A percentile compares a stretch with the other conserved stretches of the same genome.
These are phyloP conservation scores for Pseudomonodictys pantanalensis DNA, from an alignment of 495 filamentous ascomycete species.

Conservation along the genomic window DNA sequence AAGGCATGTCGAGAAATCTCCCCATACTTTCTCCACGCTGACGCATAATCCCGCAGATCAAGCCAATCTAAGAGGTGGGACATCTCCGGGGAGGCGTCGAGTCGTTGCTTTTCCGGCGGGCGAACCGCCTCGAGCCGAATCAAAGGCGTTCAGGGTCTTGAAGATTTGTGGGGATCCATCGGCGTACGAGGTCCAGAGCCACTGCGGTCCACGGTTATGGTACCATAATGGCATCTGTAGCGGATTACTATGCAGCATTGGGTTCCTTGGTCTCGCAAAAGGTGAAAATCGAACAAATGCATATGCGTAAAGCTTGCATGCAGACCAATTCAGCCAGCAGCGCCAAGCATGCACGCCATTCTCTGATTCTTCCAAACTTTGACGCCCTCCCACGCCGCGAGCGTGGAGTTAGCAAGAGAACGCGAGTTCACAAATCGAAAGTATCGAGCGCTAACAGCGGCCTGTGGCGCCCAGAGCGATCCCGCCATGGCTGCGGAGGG, in stretches of 20 bases:
- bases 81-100: conserved; percentile 24
- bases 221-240: background rate
- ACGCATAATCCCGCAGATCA: conserved; percentile 34
- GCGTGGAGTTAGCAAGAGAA: too few species aligned
- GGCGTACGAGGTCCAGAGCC: conserved; percentile 13
- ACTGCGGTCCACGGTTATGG: background rate
- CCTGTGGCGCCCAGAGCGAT: conserved; percentile 1
- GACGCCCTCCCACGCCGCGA: too few species aligned
- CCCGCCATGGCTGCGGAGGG: background rate
- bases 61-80: conserved; percentile 34
- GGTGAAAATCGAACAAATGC: too few species aligned
- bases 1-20: conserved; percentile 63
- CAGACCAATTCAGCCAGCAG: background rate
- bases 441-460: background rate
- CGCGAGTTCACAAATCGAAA: too few species aligned
- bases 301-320: background rate
- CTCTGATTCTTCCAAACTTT: too few species aligned
- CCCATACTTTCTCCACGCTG: background rate
- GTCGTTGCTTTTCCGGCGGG: conserved; percentile 19
- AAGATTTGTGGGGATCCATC: conserved; percentile 16
- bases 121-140: conserved; percentile 8
- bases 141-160: conserved; percentile 2
- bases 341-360: conserved; percentile 6
- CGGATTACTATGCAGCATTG: conserved; percentile 3
- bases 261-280: background rate